Conservation (phyloP, 345 rosid species). For the Anastatica hierochuntica region DNA sequence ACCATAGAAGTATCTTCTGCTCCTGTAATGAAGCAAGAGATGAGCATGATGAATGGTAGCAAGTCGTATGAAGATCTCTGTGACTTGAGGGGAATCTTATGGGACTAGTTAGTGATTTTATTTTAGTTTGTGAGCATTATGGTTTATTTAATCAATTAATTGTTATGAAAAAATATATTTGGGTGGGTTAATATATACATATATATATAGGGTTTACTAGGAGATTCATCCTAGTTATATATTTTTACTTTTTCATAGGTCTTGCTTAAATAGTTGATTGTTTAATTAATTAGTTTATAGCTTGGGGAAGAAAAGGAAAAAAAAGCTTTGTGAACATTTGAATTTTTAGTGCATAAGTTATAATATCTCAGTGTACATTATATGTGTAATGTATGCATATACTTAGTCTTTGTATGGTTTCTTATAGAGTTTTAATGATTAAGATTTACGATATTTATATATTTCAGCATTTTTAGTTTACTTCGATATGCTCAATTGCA, state of each 20-base stretch:
- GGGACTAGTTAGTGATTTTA: conserved; percentile 17
- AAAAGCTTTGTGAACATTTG: conserved; percentile 15
- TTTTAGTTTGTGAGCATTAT: neutral
- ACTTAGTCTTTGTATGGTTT: conserved; percentile 6
- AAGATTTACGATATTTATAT: neutral
- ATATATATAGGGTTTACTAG: conserved; percentile 20
- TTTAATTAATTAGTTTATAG: conserved; percentile 15
- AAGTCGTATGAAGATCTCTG: conserved; percentile 28
- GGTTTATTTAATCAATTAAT: conserved; percentile 3
- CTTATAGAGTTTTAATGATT: neutral
- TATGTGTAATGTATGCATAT: conserved; percentile 2
- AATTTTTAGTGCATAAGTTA: conserved; percentile 12
- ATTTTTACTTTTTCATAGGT: neutral
- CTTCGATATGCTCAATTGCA: neutral
- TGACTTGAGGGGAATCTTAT: conserved; percentile 20
- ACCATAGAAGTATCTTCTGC: conserved; percentile 22
- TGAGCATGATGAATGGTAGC: conserved; percentile 17
- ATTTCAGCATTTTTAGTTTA: neutral
- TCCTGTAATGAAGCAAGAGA: conserved; percentile 23
- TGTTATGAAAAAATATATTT: conserved; percentile 21
- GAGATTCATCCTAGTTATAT: conserved; percentile 15
- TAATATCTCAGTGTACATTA: conserved; percentile 5
- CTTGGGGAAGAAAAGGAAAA: conserved; percentile 1
- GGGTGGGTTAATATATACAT: conserved; percentile 15
- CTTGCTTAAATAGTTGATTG: conserved; percentile 16